Evolutionary conservation across 495 filamentous ascomycete genomes (phyloP).

Genomic region (Podospora pseudopauciseta): DNA sequence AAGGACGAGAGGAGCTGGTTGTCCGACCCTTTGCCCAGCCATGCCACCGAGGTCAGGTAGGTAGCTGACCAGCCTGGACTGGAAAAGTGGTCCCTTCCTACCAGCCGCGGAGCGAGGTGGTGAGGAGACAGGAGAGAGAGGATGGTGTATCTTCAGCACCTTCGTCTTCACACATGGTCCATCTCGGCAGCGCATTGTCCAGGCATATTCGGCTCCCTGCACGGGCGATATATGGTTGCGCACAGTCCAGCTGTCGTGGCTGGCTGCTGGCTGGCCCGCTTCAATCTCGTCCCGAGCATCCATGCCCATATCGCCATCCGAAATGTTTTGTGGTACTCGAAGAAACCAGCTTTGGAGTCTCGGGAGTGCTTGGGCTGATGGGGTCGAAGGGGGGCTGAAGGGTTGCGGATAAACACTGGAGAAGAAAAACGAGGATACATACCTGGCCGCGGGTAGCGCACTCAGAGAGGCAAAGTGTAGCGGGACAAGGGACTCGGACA

Average conservation of each 20-base stretch:
- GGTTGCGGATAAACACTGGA: not conserved
- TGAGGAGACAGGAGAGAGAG: not conserved
- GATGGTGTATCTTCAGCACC: not conserved
- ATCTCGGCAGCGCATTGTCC: constrained; percentile 17
- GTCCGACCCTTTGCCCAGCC: not conserved
- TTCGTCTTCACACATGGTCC: not conserved
- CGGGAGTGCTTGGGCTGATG: not conserved
- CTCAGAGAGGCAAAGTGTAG: not conserved
- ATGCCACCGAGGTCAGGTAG: not conserved
- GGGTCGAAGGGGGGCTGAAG: not conserved
- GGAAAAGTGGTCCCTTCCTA: constrained; percentile 5
- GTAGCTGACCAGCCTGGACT: not conserved
- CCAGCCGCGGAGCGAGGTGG: too few relatives aligned
- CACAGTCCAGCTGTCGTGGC: constrained; percentile 11
- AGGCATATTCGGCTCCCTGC: constrained; percentile 14
- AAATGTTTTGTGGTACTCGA: not conserved
- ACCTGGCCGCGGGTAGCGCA: constrained; percentile 2
- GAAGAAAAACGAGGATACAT: not conserved
- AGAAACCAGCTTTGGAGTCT: constrained; percentile 3
- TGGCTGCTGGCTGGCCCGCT: not conserved
- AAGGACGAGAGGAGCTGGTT: not conserved
- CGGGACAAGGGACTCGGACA: not conserved
- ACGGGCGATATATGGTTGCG: constrained; percentile 18
- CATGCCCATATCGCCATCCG: constrained; percentile 7
- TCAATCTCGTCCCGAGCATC: constrained; percentile 5